phyloP scores from a whole-genome alignment of 257 asterid species.

The Solanum tacnaense region DNA sequence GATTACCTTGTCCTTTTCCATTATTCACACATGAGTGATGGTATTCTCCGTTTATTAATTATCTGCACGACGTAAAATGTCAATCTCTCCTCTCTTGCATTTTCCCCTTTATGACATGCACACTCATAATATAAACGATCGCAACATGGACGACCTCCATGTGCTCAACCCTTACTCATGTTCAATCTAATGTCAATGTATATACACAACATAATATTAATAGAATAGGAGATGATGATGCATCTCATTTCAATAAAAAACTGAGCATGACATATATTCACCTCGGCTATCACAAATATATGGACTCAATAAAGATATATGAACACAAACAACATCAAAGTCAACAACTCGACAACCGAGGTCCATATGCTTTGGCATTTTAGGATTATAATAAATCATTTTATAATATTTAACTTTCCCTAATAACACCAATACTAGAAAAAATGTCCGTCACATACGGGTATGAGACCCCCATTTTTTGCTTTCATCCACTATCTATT shows the following conservation, averaged over 20 bases:
- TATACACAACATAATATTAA: background rate
- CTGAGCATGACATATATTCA: background rate
- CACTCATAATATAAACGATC: background rate
- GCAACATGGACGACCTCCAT: rapidly evolving
- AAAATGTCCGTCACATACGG: background rate
- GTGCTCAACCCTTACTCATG: background rate
- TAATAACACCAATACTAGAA: background rate
- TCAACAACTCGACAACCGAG: background rate
- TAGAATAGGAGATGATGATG: background rate
- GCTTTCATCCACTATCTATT: background rate
- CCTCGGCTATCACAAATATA: background rate
- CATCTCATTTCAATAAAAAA: background rate
- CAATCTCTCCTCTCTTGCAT: background rate
- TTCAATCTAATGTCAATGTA: background rate
- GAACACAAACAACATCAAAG: background rate
- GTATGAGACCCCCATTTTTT: background rate
- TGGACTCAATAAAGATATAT: background rate
- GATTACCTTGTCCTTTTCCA: background rate
- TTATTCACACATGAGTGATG: background rate
- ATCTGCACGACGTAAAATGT: background rate
- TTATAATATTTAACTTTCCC: background rate
- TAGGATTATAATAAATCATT: background rate
- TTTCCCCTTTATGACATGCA: background rate
- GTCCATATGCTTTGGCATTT: background rate
- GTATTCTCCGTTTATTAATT: too few species aligned